phyloP scores from a whole-genome alignment of 164 flowering plant genomes.

The Vitis labrusca region DNA sequence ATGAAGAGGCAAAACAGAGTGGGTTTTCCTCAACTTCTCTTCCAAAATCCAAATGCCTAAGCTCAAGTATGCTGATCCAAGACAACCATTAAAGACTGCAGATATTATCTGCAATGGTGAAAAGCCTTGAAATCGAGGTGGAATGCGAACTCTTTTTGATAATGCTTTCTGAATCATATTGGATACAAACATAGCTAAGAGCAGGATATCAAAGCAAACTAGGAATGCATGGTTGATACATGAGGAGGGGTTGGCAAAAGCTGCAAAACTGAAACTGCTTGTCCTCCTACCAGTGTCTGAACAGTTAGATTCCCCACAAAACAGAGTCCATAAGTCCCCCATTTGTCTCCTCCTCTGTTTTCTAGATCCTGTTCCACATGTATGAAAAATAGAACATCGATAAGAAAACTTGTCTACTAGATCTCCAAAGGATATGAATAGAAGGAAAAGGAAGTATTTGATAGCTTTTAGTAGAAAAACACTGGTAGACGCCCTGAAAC shows the following conservation, averaged over 20 bases:
- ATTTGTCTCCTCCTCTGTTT: no score
- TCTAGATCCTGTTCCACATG: no score
- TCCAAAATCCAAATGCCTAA: slow-evolving; percentile 21
- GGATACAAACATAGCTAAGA: slow-evolving; percentile 15
- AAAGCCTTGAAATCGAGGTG: background rate
- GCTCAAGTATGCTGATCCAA: slow-evolving; percentile 8
- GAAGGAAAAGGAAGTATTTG: no score
- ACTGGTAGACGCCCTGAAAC: no score
- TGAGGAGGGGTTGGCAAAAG: slow-evolving; percentile 21
- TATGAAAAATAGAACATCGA: no score
- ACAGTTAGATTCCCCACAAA: slow-evolving; percentile 40
- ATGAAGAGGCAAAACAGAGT: slow-evolving; percentile 9
- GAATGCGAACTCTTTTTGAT: background rate
- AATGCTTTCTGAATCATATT: slow-evolving; percentile 8
- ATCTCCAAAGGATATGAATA: no score
- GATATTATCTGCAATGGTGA: slow-evolving; percentile 29
- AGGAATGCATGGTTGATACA: slow-evolving; percentile 21
- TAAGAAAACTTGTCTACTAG: no score
- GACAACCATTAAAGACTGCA: slow-evolving; percentile 17
- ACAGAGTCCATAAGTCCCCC: background rate
- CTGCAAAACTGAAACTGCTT: slow-evolving; percentile 17
- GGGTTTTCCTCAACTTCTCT: slow-evolving; percentile 18
- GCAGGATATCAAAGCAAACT: slow-evolving; percentile 16
- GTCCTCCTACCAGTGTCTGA: slow-evolving; percentile 9
- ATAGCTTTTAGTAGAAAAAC: no score